Percentiles rank a stretch among this genome's conserved stretches.
phyloP scores from a whole-genome alignment of 1,284 basidiomycete species.

The Papiliotrema flavescens region DNA sequence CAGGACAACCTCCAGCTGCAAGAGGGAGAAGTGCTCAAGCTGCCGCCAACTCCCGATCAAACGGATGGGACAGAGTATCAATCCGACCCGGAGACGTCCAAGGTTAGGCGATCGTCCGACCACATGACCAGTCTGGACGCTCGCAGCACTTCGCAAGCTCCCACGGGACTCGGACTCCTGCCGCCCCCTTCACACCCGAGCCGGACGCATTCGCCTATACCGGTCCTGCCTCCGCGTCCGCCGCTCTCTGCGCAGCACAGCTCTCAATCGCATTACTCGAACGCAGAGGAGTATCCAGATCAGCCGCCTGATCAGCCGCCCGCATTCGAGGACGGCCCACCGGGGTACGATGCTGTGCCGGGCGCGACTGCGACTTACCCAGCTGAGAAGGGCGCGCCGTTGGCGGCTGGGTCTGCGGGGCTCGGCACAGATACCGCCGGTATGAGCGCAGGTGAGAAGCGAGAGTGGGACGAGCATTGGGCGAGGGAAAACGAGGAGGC shows the following conservation, averaged over 20 bases:
- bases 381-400: background rate
- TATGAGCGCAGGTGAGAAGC: background rate
- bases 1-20: conserved; percentile 17
- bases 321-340: background rate
- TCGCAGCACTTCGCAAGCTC: background rate
- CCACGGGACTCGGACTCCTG: background rate
- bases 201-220: conserved; percentile 2
- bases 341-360: background rate
- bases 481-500: background rate
- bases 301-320: background rate
- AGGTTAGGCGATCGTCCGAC: conserved; percentile 10
- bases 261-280: conserved; percentile 23
- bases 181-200: background rate
- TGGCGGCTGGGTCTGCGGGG: background rate
- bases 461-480: conserved; percentile 4
- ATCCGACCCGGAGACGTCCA: conserved; percentile 39
- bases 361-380: background rate
- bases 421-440: background rate
- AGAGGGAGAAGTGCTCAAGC: conserved; percentile 50
- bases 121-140: background rate
- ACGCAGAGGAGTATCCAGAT: conserved; percentile 5
- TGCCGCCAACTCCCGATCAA: conserved; percentile 51
- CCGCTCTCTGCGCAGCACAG: conserved; percentile 8
- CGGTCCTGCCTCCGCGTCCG: conserved; percentile 16
- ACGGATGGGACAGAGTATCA: conserved; percentile 43